phyloP scores from a whole-genome alignment of 257 asterid genomes.

The Primulina huaijiensis region DNA sequence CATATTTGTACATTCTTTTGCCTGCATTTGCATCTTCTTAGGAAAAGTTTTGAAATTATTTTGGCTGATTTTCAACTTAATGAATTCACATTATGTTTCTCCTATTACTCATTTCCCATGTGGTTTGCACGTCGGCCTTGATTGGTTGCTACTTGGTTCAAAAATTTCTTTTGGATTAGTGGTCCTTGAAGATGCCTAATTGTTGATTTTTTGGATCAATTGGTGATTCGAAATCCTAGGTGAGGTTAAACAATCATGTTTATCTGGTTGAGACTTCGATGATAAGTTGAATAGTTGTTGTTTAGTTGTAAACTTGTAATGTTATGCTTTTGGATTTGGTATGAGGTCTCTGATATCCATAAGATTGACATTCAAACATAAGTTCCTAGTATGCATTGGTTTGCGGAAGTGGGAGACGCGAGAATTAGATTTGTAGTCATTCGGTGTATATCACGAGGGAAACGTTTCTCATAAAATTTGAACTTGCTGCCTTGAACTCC shows the following conservation, averaged over 20 bases:
- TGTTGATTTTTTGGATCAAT: not conserved
- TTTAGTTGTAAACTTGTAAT: not conserved
- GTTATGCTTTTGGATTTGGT: not conserved
- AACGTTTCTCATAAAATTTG: no score
- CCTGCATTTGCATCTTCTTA: not conserved
- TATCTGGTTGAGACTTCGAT: not conserved
- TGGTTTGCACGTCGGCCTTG: conserved; percentile 4
- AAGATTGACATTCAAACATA: not conserved
- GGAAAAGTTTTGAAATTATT: not conserved
- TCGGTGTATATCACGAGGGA: not conserved
- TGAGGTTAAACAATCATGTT: not conserved
- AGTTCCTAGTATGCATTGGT: not conserved
- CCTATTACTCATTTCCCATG: conserved; percentile 6
- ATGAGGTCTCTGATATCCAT: not conserved
- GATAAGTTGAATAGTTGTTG: not conserved
- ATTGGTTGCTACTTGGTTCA: conserved; percentile 3
- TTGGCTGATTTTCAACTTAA: not conserved
- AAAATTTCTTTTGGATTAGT: not conserved
- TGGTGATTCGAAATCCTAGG: not conserved
- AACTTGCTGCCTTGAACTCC: not conserved
- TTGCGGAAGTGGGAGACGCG: not conserved
- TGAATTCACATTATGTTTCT: not conserved
- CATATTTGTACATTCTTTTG: conserved; percentile 10
- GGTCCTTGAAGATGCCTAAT: not conserved
- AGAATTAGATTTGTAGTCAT: not conserved